Conservation (phyloP, 108 stramenopile species). For the Stephanodiscus minutulus region DNA sequence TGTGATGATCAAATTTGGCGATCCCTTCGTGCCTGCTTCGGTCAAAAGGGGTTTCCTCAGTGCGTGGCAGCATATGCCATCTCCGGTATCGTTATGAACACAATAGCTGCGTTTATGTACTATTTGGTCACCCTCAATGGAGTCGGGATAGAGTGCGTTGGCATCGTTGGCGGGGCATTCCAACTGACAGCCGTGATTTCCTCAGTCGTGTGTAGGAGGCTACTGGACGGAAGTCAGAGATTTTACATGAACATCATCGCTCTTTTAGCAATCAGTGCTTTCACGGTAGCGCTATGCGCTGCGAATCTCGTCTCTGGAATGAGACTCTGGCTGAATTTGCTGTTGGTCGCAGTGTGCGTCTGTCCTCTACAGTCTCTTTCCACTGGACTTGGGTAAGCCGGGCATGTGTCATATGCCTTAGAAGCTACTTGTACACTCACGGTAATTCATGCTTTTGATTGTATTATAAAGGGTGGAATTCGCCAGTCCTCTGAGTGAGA, state of each 20-base stretch:
- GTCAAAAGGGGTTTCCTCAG: conserved; percentile 70
- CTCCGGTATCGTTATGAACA: conserved; percentile 83
- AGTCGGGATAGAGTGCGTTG: conserved; percentile 63
- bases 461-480: conserved; percentile 59
- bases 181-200: conserved; percentile 79
- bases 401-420: not conserved
- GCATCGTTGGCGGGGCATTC: conserved; percentile 79
- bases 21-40: conserved; percentile 66
- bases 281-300: conserved; percentile 69
- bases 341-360: conserved; percentile 68
- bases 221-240: conserved; percentile 60
- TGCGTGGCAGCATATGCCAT: conserved; percentile 68
- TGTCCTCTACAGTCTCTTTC: conserved; percentile 82
- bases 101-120: conserved; percentile 79
- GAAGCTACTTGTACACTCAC: not conserved
- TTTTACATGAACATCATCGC: conserved; percentile 66
- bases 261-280: conserved; percentile 72
- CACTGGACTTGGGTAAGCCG: conserved; percentile 34
- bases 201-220: conserved; percentile 65
- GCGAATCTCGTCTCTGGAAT: conserved; percentile 64
- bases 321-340: conserved; percentile 57
- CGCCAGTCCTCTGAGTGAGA: conserved; percentile 71
- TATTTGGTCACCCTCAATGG: conserved; percentile 73
- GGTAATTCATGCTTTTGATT: conserved; percentile 2
- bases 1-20: conserved; percentile 72